These are phyloP conservation scores for Primulina tabacum DNA, from an alignment of 257 asterid genomes.

Conservation along the genomic window DNA sequence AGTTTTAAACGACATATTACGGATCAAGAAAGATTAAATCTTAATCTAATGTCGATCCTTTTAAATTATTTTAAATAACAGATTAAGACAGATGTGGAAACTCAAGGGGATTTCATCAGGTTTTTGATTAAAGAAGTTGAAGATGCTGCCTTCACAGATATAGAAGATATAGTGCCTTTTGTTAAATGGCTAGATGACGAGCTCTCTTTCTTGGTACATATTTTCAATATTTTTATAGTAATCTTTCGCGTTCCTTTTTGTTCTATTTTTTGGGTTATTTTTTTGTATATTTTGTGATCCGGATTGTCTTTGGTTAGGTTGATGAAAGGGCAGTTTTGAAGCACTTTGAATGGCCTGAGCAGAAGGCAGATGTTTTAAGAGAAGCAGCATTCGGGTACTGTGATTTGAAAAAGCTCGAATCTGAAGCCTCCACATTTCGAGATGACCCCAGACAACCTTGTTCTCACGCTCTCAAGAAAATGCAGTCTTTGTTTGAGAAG, in stretches of 20 bases:
- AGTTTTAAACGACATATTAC: background rate
- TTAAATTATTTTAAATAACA: conserved; percentile 33
- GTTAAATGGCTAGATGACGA: conserved; percentile 99
- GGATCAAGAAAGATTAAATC: background rate
- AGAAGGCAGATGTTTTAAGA: conserved; percentile 89
- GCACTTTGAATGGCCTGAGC: conserved; percentile 97
- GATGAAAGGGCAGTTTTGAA: conserved; percentile 99
- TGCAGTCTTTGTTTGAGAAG: conserved; percentile 92
- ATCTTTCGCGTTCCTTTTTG: background rate
- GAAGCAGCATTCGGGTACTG: conserved; percentile 98
- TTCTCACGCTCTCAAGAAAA: conserved; percentile 76
- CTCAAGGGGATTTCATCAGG: conserved; percentile 90
- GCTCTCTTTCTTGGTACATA: conserved; percentile 75
- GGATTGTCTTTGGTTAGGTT: conserved; percentile 42
- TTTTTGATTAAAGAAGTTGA: conserved; percentile 88
- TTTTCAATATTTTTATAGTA: background rate
- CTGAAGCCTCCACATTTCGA: conserved; percentile 66
- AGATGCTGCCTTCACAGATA: conserved; percentile 76
- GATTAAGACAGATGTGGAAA: conserved; percentile 94
- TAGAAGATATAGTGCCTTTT: conserved; percentile 88
- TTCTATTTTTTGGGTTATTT: background rate
- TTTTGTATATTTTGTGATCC: background rate
- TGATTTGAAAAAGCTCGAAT: conserved; percentile 86
- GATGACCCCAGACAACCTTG: conserved; percentile 84
- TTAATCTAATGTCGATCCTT: conserved; percentile 4